Evolutionary conservation across 108 stramenopile species (phyloP), one percentile per base, ranked within the genome.

Genomic region (Fragilaria crotonensis): DNA sequence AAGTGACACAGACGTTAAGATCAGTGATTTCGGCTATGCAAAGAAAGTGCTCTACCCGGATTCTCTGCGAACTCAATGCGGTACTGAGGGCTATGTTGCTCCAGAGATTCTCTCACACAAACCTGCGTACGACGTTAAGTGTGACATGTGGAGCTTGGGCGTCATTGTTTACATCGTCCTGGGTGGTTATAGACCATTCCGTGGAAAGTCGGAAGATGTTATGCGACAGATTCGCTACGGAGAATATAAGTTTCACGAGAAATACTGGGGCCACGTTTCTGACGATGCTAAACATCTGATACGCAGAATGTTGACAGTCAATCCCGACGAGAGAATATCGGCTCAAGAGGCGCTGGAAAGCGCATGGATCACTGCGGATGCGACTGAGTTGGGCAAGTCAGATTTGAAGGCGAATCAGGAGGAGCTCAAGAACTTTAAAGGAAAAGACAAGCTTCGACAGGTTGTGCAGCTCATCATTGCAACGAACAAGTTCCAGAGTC

Each of bases 1-100:
- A n/a, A 91, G 91, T 63, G 96, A 97, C 59, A 78, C 84, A 5
- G 72, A 84, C 26, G 88, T 99, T 44, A 99, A 98, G 78, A 78
- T 99, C 26, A 88, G 89, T 26, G 98, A 98, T 69, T 98, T 99
- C 77, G 95, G 96, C 17, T 95, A 95, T 57, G 96, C 97, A 22
- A 89, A 95, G 63, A 66, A 51, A 20, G 79, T 83, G 11, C 54
- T 72, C 2, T 76, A 66, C 41, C 78, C 72, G 18, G 75, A 95
- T 64, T 87, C 73, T 33, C 70, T 77, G 75, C 62, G 55, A 31
- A 87, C 89, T n/a, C 73, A 79, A 45, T 87, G 85, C 30, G 96
- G 96, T 20, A 96, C 94, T 2, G 89, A 93, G 11, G 89, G 87
- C 28, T 96, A 87, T 32, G 85, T 96, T 7, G 79, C 77, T 18